Base-by-base conservation (phyloP, 768 basidiomycete species). In the Porphyrellus cyaneotinctus region DNA sequence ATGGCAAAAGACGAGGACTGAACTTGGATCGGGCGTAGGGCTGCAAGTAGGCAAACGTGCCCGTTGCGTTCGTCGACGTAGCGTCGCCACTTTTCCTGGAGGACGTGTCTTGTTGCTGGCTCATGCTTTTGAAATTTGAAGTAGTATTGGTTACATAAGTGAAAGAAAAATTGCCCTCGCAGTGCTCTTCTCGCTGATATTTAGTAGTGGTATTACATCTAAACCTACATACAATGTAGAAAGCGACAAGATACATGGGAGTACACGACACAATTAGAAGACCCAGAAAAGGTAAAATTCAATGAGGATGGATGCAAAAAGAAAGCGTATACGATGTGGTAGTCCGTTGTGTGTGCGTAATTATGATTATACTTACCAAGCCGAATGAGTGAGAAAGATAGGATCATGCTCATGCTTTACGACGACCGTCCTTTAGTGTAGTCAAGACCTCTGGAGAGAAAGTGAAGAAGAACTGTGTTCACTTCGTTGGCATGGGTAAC, bases 1-100 rank as follows among this genome's bases (percentile, higher is more conserved):
- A 45, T 6, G 18, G 28, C 15, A 60, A 52, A 44, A 33, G 20
- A 36, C 10, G 13, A n/a, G 23, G 41, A 65, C 64, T 60, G 48
- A 70, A 69, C 67, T 64, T 63, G 59, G 67, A 69, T 17, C 57
- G 59, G 11, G 69, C 64, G 22, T 58, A 67, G 23, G 69, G 65
- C 37, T 70, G 67, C 15, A 67, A 44, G 28, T 56, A 31, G 17
- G 65, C 51, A 47, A 69, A 70, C 11, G 39, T 41, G 12, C 59
- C 67, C 18, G 52, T 50, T 18, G 69, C 69, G 7, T 52, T 48
- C 20, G 54, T 53, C 2, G 54, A 56, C 8, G 53, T 43, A 23
- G 51, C 12, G 10, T 36, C 30, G 4, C 36, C 31, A 22, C 11
- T 24, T n/a, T 46, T 44, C 26, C 7, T 24, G 26, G 49, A 37